Base-by-base conservation (phyloP, 2,329 filamentous ascomycete genomes). In the Beauveria brongniartii region DNA sequence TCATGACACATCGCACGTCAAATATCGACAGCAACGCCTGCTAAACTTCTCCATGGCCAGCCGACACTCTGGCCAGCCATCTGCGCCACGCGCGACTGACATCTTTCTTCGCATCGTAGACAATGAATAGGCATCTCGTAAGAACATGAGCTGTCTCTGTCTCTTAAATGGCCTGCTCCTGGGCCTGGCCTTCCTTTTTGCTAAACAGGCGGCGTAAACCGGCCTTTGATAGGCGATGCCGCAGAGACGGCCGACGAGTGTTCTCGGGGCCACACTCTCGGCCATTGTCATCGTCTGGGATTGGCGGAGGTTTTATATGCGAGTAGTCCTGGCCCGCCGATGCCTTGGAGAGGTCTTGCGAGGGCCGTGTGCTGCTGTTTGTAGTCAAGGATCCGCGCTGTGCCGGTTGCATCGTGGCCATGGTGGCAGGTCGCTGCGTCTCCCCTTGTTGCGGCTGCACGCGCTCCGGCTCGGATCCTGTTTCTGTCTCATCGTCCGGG, bases 141-240 rank as follows among this genome's bases (percentile, higher is more conserved):
- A 30, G 2, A 26, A 22, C 41, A 14, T 12, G 10, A 47, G 34
- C 8, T 22, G 14, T 10, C 52, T 5, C 5, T 54, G 12, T 56
- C 44, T 44, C 41, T 58, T 48, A n/a, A 46, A 6, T 59, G 26
- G 37, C 26, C 57, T 34, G 57, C 6, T 53, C 57, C 26, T 60
- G 41, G 28, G 58, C 7, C 18, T 59, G 53, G 8, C 24, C 59
- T 5, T 67, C 62, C 22, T 67, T 73, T 66, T 69, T 73, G n/a
- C 71, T 69, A 64, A 78, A 78, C 8, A 78, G 67, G 43, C 70
- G 71, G 65, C 71, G 73, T 37, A 79, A 65, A 20, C 75, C 73
- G 7, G 71, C 73, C 60, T 69, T 73, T 3, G 74, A 71, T 46
- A 71, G 69, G 61, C 71, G 74, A 56, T 67, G 71, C 41, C 65